Conservation (phyloP, 2,329 filamentous ascomycete genomes). For the Zymoseptoria passerinii region DNA sequence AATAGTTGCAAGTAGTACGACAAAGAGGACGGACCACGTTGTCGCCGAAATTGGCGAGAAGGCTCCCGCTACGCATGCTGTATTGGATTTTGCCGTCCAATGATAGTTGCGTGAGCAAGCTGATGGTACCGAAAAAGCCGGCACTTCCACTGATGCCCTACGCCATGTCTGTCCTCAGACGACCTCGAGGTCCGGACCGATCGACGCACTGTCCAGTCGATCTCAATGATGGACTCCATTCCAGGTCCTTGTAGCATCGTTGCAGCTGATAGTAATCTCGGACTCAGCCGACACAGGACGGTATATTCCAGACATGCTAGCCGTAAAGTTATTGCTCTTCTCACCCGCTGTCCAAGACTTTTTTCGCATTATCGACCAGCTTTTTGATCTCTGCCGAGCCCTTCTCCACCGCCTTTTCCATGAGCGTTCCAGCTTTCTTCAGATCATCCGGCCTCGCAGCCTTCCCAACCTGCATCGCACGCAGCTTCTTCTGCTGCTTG, state of each 20-base stretch:
- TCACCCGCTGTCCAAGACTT: slow-evolving; percentile 34
- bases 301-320: neutral
- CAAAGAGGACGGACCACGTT: neutral
- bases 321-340: neutral
- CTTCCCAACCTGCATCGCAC: slow-evolving; percentile 36
- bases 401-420: slow-evolving; percentile 46
- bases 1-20: neutral
- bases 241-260: neutral
- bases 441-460: slow-evolving; percentile 41
- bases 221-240: no score
- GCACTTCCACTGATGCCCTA: neutral
- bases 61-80: neutral
- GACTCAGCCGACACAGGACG: neutral
- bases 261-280: neutral
- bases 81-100: neutral
- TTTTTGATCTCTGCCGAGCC: slow-evolving; percentile 41
- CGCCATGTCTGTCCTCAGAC: neutral
- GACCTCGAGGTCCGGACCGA: neutral
- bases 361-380: slow-evolving; percentile 41
- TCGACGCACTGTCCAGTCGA: no score
- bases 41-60: neutral
- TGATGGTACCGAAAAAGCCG: neutral
- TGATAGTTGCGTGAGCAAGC: neutral
- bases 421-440: slow-evolving; percentile 40
- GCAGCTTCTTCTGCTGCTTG: slow-evolving; percentile 42